phyloP scores from a whole-genome alignment of 1,284 basidiomycete genomes.

The Mycena citricolor region DNA sequence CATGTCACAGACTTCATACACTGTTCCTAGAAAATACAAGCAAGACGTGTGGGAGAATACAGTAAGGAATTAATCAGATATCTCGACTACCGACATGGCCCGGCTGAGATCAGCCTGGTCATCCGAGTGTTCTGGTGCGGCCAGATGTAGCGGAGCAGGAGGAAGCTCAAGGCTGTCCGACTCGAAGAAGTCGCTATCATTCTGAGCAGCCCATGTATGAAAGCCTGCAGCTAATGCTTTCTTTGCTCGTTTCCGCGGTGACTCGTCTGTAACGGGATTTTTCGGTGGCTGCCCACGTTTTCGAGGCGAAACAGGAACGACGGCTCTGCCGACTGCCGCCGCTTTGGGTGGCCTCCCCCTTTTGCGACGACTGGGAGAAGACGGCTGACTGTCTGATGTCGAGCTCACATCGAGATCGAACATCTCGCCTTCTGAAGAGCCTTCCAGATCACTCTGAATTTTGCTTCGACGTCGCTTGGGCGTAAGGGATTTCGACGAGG shows the following conservation, averaged over 20 bases:
- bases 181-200: slow-evolving; percentile 22
- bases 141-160: no score
- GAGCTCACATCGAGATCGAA: slow-evolving; percentile 33
- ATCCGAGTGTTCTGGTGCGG: no score
- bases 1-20: no score
- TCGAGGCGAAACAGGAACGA: slow-evolving; percentile 11
- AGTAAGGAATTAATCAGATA: no score
- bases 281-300: slow-evolving; percentile 16
- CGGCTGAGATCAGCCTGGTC: no score
- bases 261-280: no score
- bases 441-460: slow-evolving; percentile 3
- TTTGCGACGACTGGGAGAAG: slow-evolving; percentile 22
- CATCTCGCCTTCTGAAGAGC: slow-evolving; percentile 30
- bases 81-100: no score
- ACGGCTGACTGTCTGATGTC: slow-evolving; percentile 21
- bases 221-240: slow-evolving; percentile 8
- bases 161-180: slow-evolving; percentile 17
- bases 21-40: no score
- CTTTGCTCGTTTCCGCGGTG: slow-evolving; percentile 2
- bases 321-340: neutral
- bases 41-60: no score
- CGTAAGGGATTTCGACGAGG: neutral
- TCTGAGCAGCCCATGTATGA: slow-evolving; percentile 7
- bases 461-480: neutral
- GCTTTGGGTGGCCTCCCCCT: slow-evolving; percentile 22